Conservation (phyloP, 2,329 filamentous ascomycete species). For the Exophiala sideris region DNA sequence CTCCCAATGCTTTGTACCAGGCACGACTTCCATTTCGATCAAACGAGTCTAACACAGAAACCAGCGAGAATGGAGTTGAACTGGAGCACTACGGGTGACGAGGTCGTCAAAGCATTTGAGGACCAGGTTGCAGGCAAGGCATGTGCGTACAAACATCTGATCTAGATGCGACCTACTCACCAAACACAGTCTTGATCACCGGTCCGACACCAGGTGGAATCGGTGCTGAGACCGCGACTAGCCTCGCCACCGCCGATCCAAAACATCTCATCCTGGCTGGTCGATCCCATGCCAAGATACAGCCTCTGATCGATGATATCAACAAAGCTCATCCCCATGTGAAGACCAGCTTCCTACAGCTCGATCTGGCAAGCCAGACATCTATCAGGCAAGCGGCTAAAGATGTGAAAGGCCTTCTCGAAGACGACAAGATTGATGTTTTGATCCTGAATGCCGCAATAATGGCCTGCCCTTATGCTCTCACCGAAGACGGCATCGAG, state of each 20-base stretch:
- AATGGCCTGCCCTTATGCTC: constrained; percentile 34
- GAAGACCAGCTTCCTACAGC: constrained; percentile 19
- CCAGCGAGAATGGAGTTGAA: constrained; percentile 30
- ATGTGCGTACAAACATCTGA: constrained; percentile 23
- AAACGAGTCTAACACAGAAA: background rate
- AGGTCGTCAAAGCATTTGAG: constrained; percentile 33
- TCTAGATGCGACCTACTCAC: background rate
- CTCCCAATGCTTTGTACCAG: no score
- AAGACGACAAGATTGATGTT: constrained; percentile 35
- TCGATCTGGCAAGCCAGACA: constrained; percentile 19
- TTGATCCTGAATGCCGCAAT: constrained; percentile 46
- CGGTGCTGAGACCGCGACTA: constrained; percentile 30
- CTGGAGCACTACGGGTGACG: constrained; percentile 30
- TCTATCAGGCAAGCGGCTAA: constrained; percentile 28
- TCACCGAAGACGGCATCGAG: constrained; percentile 37
- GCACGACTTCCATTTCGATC: background rate
- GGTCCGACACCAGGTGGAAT: constrained; percentile 29
- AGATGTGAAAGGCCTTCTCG: constrained; percentile 33
- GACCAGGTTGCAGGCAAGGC: constrained; percentile 33
- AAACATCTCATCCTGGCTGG: constrained; percentile 31
- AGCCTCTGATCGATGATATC: constrained; percentile 30
- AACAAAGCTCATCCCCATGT: constrained; percentile 8
- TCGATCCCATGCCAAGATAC: constrained; percentile 26
- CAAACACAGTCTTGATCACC: constrained; percentile 30
- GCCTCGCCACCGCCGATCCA: constrained; percentile 30